A percentile compares a stretch with the other conserved stretches of the same genome.
These are phyloP conservation scores for Elsinoe australis DNA, from an alignment of 2,329 filamentous ascomycete species.

Conservation along the genomic window DNA sequence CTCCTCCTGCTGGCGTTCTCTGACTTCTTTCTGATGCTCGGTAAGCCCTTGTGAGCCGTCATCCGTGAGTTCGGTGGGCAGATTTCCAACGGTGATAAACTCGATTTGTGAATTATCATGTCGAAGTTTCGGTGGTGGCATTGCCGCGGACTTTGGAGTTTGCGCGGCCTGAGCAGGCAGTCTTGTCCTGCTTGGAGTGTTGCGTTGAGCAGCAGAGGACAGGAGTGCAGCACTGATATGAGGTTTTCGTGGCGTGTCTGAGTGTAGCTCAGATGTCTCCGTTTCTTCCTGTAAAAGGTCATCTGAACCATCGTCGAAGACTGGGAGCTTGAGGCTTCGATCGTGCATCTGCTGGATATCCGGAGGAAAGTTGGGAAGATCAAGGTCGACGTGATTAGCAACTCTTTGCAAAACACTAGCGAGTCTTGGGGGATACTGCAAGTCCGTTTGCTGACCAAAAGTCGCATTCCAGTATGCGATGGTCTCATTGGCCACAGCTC, in stretches of 20 bases:
- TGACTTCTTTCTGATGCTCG: constrained; percentile 69
- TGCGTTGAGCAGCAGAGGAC: constrained; percentile 3
- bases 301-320: constrained; percentile 24
- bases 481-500: constrained; percentile 44
- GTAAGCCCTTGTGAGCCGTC: constrained; percentile 68
- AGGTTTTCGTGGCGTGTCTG: constrained; percentile 19
- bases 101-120: constrained; percentile 79
- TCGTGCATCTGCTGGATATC: constrained; percentile 4
- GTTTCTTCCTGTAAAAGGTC: constrained; percentile 6
- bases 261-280: constrained; percentile 14
- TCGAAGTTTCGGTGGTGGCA: constrained; percentile 49
- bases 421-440: constrained; percentile 60
- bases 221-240: constrained; percentile 20
- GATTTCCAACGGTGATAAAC: constrained; percentile 62
- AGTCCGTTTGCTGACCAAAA: constrained; percentile 52
- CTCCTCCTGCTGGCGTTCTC: constrained; percentile 59
- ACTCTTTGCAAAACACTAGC: constrained; percentile 55
- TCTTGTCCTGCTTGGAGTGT: constrained; percentile 2
- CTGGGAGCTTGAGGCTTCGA: constrained; percentile 19
- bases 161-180: background rate
- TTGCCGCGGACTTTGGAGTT: constrained; percentile 12
- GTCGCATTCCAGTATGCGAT: constrained; percentile 62
- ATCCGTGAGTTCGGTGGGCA: constrained; percentile 39
- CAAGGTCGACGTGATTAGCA: constrained; percentile 47
- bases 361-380: constrained; percentile 42